phyloP scores from a whole-genome alignment of 192 early-diverging fungal genomes.

The Phycomyces blakesleeanus region DNA sequence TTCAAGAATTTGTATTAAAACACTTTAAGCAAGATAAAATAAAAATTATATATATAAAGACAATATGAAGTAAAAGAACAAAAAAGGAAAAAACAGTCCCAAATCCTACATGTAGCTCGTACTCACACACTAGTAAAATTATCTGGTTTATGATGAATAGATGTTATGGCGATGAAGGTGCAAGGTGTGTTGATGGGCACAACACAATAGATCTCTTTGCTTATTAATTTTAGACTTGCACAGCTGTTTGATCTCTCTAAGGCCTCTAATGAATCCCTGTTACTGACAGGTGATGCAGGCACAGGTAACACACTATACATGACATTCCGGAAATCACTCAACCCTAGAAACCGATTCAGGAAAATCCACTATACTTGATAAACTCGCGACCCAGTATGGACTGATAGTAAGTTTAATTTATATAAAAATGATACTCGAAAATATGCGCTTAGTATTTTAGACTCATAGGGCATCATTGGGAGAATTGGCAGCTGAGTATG shows the following conservation, averaged over 20 bases:
- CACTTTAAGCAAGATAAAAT: too few species aligned
- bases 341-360: background rate
- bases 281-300: slow-evolving; percentile 14
- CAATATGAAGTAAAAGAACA: too few species aligned
- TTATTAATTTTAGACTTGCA: slow-evolving; percentile 3
- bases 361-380: background rate
- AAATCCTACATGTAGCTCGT: background rate
- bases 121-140: background rate
- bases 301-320: background rate
- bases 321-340: background rate
- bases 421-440: background rate
- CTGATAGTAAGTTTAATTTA: background rate
- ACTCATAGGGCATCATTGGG: background rate
- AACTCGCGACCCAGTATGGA: background rate
- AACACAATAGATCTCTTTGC: background rate
- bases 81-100: background rate
- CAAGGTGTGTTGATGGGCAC: slow-evolving; percentile 4
- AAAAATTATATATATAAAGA: too few species aligned
- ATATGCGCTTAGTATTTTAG: background rate
- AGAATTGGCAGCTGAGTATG: slow-evolving; percentile 8
- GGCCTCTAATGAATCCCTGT: background rate
- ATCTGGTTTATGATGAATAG: background rate
- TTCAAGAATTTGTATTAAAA: too few species aligned
- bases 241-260: slow-evolving; percentile 5
- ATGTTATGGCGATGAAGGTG: slow-evolving; percentile 27